Percentiles rank a stretch among this genome's conserved stretches.
phyloP scores from a whole-genome alignment of 1,139 yeast genomes.

The Zygotorulaspora mrakii region DNA sequence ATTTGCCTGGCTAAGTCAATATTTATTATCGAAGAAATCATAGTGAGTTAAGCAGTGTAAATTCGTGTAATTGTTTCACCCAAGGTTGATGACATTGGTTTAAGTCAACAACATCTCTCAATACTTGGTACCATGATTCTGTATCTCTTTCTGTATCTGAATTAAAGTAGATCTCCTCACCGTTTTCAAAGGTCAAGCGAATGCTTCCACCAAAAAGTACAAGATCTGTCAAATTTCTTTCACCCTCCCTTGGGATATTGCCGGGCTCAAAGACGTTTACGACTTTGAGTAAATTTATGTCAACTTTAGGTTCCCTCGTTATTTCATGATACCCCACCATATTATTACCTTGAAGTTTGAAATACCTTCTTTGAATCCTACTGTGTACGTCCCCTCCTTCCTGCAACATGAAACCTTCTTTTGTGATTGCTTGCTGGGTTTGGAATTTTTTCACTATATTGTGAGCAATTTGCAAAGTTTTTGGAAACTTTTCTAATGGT shows the following conservation, averaged over 20 bases:
- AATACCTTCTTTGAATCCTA: conserved; percentile 58
- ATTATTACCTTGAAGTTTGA: conserved; percentile 56
- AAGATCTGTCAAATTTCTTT: conserved; percentile 60
- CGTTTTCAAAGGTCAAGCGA: conserved; percentile 60
- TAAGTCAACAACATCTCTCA: conserved; percentile 52
- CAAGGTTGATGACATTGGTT: conserved; percentile 63
- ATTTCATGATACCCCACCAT: conserved; percentile 64
- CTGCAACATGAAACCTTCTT: conserved; percentile 66
- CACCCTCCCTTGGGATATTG: conserved; percentile 7
- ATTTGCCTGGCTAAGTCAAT: too few relatives aligned
- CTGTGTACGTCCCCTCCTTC: conserved; percentile 69
- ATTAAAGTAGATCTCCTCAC: conserved; percentile 66
- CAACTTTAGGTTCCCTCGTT: conserved; percentile 59
- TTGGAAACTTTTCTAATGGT: conserved; percentile 57
- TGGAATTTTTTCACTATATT: conserved; percentile 49
- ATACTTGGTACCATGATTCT: conserved; percentile 50
- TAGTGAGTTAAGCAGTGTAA: conserved; percentile 2
- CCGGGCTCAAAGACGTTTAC: conserved; percentile 37
- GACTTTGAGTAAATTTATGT: conserved; percentile 61
- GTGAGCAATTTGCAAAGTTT: conserved; percentile 57
- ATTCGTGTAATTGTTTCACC: conserved; percentile 44
- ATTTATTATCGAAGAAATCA: too few relatives aligned
- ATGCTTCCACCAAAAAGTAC: conserved; percentile 60
- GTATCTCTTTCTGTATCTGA: conserved; percentile 56
- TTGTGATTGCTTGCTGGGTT: conserved; percentile 39